Evolutionary conservation across 106 monocot species (phyloP), one percentile per base, ranked within the genome.

Genomic region (Ottelia alismoides): DNA sequence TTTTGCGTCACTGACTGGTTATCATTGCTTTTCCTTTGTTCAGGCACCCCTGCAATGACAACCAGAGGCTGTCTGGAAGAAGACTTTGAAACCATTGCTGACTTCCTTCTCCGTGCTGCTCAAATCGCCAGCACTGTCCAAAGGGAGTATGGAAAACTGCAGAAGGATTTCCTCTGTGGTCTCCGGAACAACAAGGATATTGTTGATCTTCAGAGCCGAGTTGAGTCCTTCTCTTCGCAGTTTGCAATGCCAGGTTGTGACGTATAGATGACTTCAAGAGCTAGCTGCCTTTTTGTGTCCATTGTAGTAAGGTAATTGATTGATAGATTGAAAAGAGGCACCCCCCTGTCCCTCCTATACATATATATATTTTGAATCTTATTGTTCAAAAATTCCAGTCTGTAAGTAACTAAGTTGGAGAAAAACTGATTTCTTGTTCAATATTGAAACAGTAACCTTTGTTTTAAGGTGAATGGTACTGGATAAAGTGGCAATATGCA

Each of bases 181-280:
- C 47, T 93, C 52, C 80, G 58, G 35, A 68, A 84, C 68, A 93
- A 87, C 75, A 78, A 87, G 70, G 87, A 93, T 49, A 75, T 93
- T 24, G 77, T 80, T 25, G 67, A 75, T 47, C 93, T 93, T 60
- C 80, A 78, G 48, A 73, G 62, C 1, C 66, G 57, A 28, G 88
- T 94, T 2, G 73, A 87, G 70, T 81, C 77, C 51, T 94, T 88
- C 52, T 56, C 93, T 0, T 69, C 64, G 26, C 74, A 80, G 19
- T 94, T 76, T 22, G 84, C 77, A 30, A 94, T 94, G 88, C 93
- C 88, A 11, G 93, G 88, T 35, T 94, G n/a, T n/a, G n/a, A n/a
- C n/a, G n/a, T n/a, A n/a, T n/a, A n/a, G n/a, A n/a, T n/a, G n/a
- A n/a, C n/a, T n/a, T n/a, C n/a, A n/a, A n/a, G n/a, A n/a, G n/a